Conservation (phyloP, 495 filamentous ascomycete genomes). For the Tuber melanosporum region DNA sequence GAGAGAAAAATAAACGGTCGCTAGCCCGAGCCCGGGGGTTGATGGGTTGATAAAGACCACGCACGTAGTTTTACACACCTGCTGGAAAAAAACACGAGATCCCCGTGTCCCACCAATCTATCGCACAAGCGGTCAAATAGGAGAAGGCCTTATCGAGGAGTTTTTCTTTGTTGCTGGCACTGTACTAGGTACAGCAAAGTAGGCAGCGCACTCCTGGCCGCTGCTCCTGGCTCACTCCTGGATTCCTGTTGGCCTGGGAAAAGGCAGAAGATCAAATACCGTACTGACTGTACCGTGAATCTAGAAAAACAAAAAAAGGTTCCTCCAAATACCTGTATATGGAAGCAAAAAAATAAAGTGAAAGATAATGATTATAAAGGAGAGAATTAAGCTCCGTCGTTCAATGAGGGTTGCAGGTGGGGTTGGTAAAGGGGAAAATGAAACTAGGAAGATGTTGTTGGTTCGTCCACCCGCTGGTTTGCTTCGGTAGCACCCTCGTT, state of each 20-base stretch:
- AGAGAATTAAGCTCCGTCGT: background rate
- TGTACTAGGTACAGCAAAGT: background rate
- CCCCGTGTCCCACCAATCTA: constrained; percentile 8
- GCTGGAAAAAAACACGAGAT: constrained; percentile 33
- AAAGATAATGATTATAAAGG: background rate
- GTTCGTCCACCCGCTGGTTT: constrained; percentile 19
- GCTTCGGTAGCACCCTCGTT: constrained; percentile 1
- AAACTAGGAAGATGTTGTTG: constrained; percentile 10
- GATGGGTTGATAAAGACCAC: constrained; percentile 1
- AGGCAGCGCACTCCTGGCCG: background rate
- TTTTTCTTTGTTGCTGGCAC: constrained; percentile 10
- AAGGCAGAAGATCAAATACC: background rate
- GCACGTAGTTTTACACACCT: constrained; percentile 25
- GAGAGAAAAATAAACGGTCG: constrained; percentile 7
- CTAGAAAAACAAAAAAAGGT: constrained; percentile 9
- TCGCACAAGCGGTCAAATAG: constrained; percentile 7
- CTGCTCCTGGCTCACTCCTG: background rate
- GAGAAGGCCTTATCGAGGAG: constrained; percentile 13
- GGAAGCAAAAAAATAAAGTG: constrained; percentile 19
- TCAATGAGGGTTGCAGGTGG: constrained; percentile 1
- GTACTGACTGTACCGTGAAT: background rate
- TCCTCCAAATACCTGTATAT: background rate
- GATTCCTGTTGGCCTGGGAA: background rate
- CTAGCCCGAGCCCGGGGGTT: constrained; percentile 9
- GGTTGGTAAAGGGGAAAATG: constrained; percentile 11